phyloP scores from a whole-genome alignment of 441 rosid species.

The Corymbia calophylla region DNA sequence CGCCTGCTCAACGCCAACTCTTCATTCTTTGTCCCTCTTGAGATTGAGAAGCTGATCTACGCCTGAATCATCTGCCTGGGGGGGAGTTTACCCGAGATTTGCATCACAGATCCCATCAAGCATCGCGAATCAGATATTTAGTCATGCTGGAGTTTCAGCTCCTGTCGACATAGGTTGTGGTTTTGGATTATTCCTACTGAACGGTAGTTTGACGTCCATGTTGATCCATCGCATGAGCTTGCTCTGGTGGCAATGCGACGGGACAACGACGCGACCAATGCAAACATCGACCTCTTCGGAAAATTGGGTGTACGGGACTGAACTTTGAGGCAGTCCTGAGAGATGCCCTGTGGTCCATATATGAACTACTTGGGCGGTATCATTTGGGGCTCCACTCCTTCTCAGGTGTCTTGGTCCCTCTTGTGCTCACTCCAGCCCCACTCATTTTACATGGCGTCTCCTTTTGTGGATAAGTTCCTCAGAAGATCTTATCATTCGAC shows the following conservation, averaged over 20 bases:
- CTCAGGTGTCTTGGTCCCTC: not conserved
- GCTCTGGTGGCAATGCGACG: not conserved
- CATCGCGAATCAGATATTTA: not conserved
- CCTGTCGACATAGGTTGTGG: not conserved
- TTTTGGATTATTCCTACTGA: not conserved
- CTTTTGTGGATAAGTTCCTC: not conserved
- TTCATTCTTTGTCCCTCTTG: not conserved
- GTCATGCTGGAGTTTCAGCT: not conserved
- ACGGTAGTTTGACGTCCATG: not conserved
- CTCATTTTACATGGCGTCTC: not conserved
- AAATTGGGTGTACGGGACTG: slow-evolving; percentile 12
- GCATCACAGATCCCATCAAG: not conserved
- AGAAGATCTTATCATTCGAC: not conserved
- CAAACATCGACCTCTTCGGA: not conserved
- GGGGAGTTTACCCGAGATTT: not conserved
- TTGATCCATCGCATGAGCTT: not conserved
- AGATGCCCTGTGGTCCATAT: not conserved
- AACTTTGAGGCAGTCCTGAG: not conserved
- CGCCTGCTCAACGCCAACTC: not conserved
- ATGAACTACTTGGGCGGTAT: not conserved
- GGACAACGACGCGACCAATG: not conserved
- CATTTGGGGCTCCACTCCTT: not conserved
- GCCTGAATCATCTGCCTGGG: not conserved
- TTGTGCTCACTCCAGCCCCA: not conserved
- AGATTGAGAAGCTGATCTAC: not conserved